Conservation (phyloP, 225 moss, liverwort and hornwort species). For the Bryoerythrophyllum caledonicum region DNA sequence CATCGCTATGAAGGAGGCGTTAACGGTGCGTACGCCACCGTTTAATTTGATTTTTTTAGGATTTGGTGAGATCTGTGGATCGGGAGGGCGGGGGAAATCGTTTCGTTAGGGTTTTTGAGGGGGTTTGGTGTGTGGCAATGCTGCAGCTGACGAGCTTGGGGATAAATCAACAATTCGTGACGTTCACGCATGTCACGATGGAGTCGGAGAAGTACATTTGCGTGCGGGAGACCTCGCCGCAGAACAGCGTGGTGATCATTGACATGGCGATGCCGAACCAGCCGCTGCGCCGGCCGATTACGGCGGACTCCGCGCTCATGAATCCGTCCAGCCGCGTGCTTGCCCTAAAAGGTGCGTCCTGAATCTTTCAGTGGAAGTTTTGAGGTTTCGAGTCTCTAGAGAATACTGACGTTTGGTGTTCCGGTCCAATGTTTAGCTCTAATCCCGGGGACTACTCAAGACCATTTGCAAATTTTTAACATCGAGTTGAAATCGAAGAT, state of each 20-base stretch:
- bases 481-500: conserved; percentile 95
- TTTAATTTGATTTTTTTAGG: no score
- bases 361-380: no score
- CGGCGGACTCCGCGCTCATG: conserved; percentile 99
- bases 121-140: conserved; percentile 33
- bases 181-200: conserved; percentile 99
- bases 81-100: background rate
- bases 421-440: conserved; percentile 55
- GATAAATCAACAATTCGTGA: conserved; percentile 95
- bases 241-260: conserved; percentile 96
- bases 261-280: conserved; percentile 90
- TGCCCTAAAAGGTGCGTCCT: conserved; percentile 83
- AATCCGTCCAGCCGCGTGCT: conserved; percentile 88
- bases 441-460: conserved; percentile 87
- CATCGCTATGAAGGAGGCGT: conserved; percentile 98
- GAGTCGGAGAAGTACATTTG: conserved; percentile 99
- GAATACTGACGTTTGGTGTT: conserved; percentile 15
- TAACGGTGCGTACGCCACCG: conserved; percentile 72
- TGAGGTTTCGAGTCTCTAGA: no score
- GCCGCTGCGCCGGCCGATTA: conserved; percentile 94
- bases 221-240: conserved; percentile 94
- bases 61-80: conserved; percentile 21
- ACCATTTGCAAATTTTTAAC: conserved; percentile 97
- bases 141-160: conserved; percentile 98
- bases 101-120: conserved; percentile 5